These are phyloP conservation scores for Penicillium odoratum DNA, from an alignment of 495 filamentous ascomycete species.

Conservation along the genomic window DNA sequence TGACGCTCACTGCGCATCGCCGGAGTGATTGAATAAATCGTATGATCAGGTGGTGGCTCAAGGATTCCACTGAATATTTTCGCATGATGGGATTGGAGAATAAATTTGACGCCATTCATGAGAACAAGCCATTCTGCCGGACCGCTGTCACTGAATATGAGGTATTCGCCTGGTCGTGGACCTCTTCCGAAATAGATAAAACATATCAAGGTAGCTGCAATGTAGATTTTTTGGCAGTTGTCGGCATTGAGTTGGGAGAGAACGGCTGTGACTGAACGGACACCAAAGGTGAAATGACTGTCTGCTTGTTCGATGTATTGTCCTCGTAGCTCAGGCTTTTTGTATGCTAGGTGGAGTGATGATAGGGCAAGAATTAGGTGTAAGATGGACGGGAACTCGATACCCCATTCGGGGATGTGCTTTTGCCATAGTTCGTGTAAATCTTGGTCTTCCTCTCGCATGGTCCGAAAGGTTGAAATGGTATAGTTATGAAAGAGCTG, in stretches of 20 bases:
- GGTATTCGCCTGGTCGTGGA: conserved; percentile 38
- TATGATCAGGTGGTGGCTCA: conserved; percentile 8
- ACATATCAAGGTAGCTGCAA: conserved; percentile 44
- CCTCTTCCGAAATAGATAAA: conserved; percentile 50
- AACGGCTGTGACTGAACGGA: conserved; percentile 41
- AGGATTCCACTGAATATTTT: conserved; percentile 37
- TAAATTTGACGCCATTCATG: conserved; percentile 42
- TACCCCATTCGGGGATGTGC: conserved; percentile 42
- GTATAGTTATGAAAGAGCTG: conserved; percentile 42
- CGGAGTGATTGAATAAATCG: conserved; percentile 4
- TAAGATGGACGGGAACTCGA: conserved; percentile 44
- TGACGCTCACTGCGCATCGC: conserved; percentile 18
- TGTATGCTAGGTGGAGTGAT: conserved; percentile 42
- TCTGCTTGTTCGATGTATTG: conserved; percentile 40
- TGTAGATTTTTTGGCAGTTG: conserved; percentile 49
- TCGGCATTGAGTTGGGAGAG: conserved; percentile 35
- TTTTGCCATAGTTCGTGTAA: conserved; percentile 36
- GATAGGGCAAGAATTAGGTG: conserved; percentile 47
- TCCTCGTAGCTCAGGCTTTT: conserved; percentile 30
- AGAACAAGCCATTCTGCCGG: conserved; percentile 46
- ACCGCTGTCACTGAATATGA: conserved; percentile 43
- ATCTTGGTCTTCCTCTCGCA: conserved; percentile 17
- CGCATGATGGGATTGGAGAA: conserved; percentile 22
- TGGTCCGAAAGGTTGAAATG: conserved; percentile 34
- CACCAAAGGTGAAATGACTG: conserved; percentile 47